These are phyloP conservation scores for Volutella citrinella DNA, from an alignment of 2,329 filamentous ascomycete genomes.

Conservation along the genomic window DNA sequence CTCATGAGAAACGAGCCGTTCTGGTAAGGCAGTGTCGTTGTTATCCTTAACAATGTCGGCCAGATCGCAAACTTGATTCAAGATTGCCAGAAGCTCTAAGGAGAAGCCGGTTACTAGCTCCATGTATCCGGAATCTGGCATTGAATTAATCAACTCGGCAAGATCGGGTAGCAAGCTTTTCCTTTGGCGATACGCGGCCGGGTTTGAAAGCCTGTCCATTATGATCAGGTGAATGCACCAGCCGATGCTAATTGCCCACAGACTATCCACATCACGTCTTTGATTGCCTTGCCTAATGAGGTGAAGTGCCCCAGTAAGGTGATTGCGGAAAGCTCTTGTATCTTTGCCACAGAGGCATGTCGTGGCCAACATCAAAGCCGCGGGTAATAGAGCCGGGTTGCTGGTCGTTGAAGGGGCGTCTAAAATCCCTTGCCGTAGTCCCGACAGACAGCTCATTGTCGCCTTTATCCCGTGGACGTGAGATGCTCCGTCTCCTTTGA, in stretches of 20 bases:
- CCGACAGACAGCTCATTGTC: slow-evolving; percentile 1
- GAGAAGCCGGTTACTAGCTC: slow-evolving; percentile 7
- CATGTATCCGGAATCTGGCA: slow-evolving; percentile 6
- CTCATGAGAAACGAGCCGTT: too few species aligned
- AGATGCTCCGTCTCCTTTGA: not conserved
- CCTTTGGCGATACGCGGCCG: not conserved
- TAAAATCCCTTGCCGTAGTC: not conserved
- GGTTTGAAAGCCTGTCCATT: slow-evolving; percentile 7
- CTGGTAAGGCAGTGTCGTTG: too few species aligned
- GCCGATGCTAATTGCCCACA: slow-evolving; percentile 7
- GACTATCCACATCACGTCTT: not conserved
- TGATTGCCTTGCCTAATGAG: not conserved
- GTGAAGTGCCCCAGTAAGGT: slow-evolving; percentile 5
- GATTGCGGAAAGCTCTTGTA: slow-evolving; percentile 3
- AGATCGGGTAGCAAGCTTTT: slow-evolving; percentile 1
- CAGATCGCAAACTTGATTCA: slow-evolving; percentile 4
- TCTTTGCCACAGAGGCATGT: slow-evolving; percentile 8
- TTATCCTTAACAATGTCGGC: too few species aligned
- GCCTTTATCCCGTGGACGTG: slow-evolving; percentile 1
- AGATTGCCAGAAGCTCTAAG: not conserved
- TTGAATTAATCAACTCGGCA: slow-evolving; percentile 1
- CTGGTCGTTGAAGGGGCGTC: not conserved
- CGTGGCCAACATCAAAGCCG: slow-evolving; percentile 8
- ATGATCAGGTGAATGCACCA: slow-evolving; percentile 8
- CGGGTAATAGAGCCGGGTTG: slow-evolving; percentile 1